Conservation (phyloP, 192 early-diverging fungal genomes). For the Spizellomyces sp. region DNA sequence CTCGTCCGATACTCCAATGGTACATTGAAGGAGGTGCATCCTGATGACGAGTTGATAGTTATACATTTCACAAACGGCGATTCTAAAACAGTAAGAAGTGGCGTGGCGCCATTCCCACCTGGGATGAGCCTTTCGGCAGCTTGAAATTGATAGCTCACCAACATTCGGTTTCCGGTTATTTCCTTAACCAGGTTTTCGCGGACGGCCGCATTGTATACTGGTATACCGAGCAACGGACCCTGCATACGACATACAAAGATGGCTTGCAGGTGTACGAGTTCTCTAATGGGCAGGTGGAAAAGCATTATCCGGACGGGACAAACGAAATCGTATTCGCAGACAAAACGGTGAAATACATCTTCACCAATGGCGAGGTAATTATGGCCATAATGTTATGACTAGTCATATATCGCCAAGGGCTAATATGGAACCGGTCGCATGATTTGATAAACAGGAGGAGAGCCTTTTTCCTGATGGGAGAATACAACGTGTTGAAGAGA, state of each 20-base stretch:
- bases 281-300: conserved; percentile 41
- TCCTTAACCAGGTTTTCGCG: conserved; percentile 7
- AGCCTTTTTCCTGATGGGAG: conserved; percentile 34
- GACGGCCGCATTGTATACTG: conserved; percentile 36
- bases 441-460: conserved; percentile 21
- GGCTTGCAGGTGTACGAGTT: conserved; percentile 40
- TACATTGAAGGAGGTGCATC: conserved; percentile 29
- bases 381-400: not conserved
- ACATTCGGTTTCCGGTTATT: too few relatives aligned
- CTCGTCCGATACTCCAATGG: conserved; percentile 29
- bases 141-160: too few relatives aligned
- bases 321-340: conserved; percentile 42
- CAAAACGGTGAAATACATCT: conserved; percentile 32
- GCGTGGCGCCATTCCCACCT: not conserved
- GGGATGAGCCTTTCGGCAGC: not conserved
- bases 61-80: conserved; percentile 43
- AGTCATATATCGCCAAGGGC: too few relatives aligned
- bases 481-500: conserved; percentile 18
- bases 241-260: conserved; percentile 39
- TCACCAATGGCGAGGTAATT: conserved; percentile 28
- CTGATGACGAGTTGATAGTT: conserved; percentile 4
- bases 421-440: too few relatives aligned
- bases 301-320: conserved; percentile 30
- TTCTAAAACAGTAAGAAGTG: conserved; percentile 25
- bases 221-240: conserved; percentile 34